phyloP scores from a whole-genome alignment of 1,139 yeast species.

The Taphrina deformans region DNA sequence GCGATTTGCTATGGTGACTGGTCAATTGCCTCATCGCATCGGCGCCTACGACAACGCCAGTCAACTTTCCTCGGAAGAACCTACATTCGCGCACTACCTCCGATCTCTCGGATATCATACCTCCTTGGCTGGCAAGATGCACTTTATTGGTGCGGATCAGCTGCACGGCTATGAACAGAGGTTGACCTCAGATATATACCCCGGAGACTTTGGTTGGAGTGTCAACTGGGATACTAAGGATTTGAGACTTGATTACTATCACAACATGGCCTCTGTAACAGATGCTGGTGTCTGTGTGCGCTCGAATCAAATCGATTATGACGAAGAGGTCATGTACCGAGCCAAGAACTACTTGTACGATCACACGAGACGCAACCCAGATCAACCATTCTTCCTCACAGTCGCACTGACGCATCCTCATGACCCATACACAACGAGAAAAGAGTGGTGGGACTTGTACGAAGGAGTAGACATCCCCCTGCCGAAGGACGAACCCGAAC shows the following conservation, averaged over 20 bases:
- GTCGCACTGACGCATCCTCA: constrained; percentile 34
- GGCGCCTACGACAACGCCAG: constrained; percentile 32
- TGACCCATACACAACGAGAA: constrained; percentile 31
- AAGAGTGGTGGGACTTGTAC: constrained; percentile 33
- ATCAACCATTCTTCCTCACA: constrained; percentile 27
- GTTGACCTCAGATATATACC: constrained; percentile 31
- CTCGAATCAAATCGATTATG: constrained; percentile 31
- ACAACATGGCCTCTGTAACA: constrained; percentile 34
- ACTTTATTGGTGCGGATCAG: constrained; percentile 32
- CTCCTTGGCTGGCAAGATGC: constrained; percentile 31
- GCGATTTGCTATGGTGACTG: constrained; percentile 33
- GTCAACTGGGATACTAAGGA: constrained; percentile 30
- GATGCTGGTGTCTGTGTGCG: constrained; percentile 34
- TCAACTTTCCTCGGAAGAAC: constrained; percentile 29
- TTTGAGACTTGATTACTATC: constrained; percentile 29
- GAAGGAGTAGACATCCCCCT: constrained; percentile 30
- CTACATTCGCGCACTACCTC: constrained; percentile 29
- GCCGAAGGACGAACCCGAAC: constrained; percentile 18
- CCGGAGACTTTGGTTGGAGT: constrained; percentile 30
- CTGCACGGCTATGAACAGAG: constrained; percentile 32
- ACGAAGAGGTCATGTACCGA: constrained; percentile 33
- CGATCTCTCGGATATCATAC: constrained; percentile 31
- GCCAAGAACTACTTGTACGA: constrained; percentile 31
- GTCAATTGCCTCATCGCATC: constrained; percentile 30
- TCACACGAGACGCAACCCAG: constrained; percentile 18